These are phyloP conservation scores for Tricholoma sp. DNA, from an alignment of 768 basidiomycete genomes.

Conservation along the genomic window DNA sequence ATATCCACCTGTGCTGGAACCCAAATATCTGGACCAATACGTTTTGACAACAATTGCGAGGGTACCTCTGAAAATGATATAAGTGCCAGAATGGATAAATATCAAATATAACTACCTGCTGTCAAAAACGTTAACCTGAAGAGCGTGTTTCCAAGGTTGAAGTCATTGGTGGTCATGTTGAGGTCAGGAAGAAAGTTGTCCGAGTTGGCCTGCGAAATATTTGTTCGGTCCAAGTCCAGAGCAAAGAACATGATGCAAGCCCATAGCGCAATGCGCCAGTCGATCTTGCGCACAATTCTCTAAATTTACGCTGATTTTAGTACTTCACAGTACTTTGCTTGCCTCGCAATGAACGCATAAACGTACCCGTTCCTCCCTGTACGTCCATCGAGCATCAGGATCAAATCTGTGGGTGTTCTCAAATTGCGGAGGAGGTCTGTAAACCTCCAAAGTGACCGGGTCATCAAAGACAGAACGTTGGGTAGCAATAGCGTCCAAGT, in stretches of 20 bases:
- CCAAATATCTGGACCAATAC: conserved; percentile 65
- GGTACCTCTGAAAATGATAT: conserved; percentile 42
- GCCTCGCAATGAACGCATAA: background rate
- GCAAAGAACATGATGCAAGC: conserved; percentile 61
- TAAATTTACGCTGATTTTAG: conserved; percentile 12
- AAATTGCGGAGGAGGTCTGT: conserved; percentile 47
- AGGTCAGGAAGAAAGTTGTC: conserved; percentile 67
- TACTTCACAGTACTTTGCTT: background rate
- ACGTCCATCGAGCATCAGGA: conserved; percentile 64
- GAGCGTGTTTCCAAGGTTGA: conserved; percentile 58
- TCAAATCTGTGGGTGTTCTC: conserved; percentile 66
- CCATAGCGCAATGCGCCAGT: conserved; percentile 56
- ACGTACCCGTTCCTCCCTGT: conserved; percentile 56
- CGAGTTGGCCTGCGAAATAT: conserved; percentile 62
- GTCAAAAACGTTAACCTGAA: conserved; percentile 44
- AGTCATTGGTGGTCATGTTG: conserved; percentile 56
- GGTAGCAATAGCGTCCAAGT: conserved; percentile 52
- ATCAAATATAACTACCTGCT: conserved; percentile 23
- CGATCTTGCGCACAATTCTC: conserved; percentile 55
- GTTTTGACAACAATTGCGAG: conserved; percentile 63
- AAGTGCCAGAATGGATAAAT: background rate
- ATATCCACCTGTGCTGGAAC: conserved; percentile 47
- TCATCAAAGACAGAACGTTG: conserved; percentile 63
- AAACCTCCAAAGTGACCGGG: conserved; percentile 41
- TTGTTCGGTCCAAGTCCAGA: conserved; percentile 54